These are phyloP conservation scores for Vaccinium myrtillus DNA, from an alignment of 148 eudicot genomes.

Conservation along the genomic window DNA sequence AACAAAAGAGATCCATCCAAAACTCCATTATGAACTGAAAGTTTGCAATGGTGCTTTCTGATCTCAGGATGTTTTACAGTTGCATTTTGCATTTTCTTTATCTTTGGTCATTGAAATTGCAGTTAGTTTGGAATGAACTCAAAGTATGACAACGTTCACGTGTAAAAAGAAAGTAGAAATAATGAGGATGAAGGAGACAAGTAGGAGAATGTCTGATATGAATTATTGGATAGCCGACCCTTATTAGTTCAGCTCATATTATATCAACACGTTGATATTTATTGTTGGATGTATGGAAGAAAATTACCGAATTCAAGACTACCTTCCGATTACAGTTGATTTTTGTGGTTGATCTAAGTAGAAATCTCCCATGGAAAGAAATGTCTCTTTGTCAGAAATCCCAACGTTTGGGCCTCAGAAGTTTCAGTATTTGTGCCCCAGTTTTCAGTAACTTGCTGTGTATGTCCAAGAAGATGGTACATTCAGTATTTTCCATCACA, in stretches of 20 bases:
- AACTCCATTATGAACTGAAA: background rate
- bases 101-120: background rate
- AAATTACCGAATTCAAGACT: background rate
- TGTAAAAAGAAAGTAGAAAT: background rate
- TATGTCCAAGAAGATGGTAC: background rate
- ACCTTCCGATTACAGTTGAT: background rate
- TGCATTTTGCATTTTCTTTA: background rate
- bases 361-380: background rate
- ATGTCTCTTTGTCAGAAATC: background rate
- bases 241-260: background rate
- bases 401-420: background rate
- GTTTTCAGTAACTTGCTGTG: background rate
- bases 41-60: background rate
- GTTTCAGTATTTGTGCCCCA: background rate
- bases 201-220: background rate
- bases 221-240: background rate
- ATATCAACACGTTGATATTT: background rate
- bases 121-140: background rate
- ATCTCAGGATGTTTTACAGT: background rate
- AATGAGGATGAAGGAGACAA: background rate
- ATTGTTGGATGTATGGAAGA: background rate
- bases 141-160: background rate
- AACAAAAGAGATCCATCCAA: constrained; percentile 5
- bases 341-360: background rate
- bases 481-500: background rate